phyloP scores from a whole-genome alignment of 176 grass and related monocot genomes.

The Rhipidocladum racemiflorum region DNA sequence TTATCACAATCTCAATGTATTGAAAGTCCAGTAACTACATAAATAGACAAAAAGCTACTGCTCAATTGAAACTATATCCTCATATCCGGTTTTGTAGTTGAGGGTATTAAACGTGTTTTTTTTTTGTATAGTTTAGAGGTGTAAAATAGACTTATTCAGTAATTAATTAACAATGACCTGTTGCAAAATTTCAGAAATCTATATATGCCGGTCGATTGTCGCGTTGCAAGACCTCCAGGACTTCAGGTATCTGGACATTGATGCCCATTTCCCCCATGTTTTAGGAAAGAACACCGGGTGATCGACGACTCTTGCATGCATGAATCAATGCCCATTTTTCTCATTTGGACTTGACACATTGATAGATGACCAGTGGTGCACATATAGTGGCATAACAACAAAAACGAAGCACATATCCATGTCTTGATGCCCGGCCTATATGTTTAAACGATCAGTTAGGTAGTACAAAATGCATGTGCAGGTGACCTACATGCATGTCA shows the following conservation, averaged over 20 bases:
- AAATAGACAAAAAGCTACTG: too few relatives aligned
- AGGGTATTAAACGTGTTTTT: too few relatives aligned
- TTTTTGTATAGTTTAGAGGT: too few relatives aligned
- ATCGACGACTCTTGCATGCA: neutral
- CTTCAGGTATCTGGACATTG: neutral
- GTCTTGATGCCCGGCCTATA: too few relatives aligned
- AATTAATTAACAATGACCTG: neutral
- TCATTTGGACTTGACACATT: neutral
- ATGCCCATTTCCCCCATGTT: neutral
- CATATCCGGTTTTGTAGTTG: too few relatives aligned
- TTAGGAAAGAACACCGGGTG: neutral
- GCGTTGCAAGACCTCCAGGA: neutral
- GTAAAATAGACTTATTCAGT: too few relatives aligned
- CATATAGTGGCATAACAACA: neutral
- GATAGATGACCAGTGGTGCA: neutral
- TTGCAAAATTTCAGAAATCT: neutral
- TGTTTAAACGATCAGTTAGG: neutral
- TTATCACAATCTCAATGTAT: too few relatives aligned
- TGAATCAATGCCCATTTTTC: neutral
- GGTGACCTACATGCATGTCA: constrained; percentile 21
- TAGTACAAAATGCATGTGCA: constrained; percentile 14
- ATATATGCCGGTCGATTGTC: neutral
- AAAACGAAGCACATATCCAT: neutral
- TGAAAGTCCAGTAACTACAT: too few relatives aligned
- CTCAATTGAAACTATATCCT: too few relatives aligned